Evolutionary conservation across 2,329 filamentous ascomycete genomes (phyloP).

Genomic region (Penicillium rolfsii): DNA sequence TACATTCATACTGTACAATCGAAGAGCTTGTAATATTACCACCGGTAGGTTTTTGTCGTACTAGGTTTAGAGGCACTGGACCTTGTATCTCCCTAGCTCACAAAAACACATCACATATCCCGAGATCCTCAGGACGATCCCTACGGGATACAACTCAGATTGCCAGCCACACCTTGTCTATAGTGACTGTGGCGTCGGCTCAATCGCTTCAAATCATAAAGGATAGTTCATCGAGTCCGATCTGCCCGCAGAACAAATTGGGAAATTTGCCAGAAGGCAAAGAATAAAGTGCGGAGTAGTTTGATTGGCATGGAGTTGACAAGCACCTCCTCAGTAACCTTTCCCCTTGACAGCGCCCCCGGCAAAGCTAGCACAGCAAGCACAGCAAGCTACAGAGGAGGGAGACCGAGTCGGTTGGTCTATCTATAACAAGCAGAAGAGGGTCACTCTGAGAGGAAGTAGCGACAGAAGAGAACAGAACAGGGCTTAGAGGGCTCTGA

Average conservation of each 20-base stretch:
- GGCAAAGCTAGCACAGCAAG: too few relatives aligned
- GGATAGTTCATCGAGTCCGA: not conserved
- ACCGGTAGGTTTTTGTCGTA: not conserved
- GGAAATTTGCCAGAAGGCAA: slow-evolving; percentile 4
- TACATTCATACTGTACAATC: not conserved
- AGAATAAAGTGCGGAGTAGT: not conserved
- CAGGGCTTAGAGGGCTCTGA: too few relatives aligned
- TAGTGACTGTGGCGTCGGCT: not conserved
- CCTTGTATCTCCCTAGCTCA: not conserved
- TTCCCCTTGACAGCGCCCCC: too few relatives aligned
- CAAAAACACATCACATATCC: not conserved
- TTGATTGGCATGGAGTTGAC: slow-evolving; percentile 20
- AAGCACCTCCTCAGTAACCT: slow-evolving; percentile 10
- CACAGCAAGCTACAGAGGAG: too few relatives aligned
- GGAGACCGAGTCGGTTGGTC: too few relatives aligned
- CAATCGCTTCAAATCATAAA: not conserved
- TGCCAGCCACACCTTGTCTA: slow-evolving; percentile 6
- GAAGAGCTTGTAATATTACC: not conserved
- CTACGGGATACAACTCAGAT: not conserved
- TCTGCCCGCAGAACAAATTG: not conserved
- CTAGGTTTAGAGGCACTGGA: not conserved
- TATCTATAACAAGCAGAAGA: too few relatives aligned
- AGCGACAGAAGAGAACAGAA: too few relatives aligned
- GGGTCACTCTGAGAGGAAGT: too few relatives aligned
- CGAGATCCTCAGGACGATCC: not conserved